Evolutionary conservation across 2,329 filamentous ascomycete species (phyloP), one percentile per base, ranked within the genome.

Genomic region (Penicillium sp.): DNA sequence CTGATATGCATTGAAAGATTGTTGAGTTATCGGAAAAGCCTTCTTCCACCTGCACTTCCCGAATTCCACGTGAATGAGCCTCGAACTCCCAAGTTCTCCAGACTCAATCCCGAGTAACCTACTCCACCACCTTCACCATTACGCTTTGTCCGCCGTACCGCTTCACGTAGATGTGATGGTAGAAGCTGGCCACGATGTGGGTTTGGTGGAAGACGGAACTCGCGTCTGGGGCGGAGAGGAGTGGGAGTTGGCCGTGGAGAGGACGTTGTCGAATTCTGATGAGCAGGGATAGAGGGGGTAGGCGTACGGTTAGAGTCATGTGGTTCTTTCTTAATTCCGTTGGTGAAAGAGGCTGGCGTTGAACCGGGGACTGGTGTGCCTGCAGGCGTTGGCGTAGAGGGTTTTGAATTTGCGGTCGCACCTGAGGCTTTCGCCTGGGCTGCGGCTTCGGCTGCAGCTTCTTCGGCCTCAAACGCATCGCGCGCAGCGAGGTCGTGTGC

Each of bases 391-490:
- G 62, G 49, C 16, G 59, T 60, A 8, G 53, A 54, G 17, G 55
- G 35, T 35, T 57, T 63, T 5, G 63, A 56, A 25, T 55, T 54
- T 31, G 56, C 54, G n/a, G 59, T 54, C 25, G 56, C 54, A 42
- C 61, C 55, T 53, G 61, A 69, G 38, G 66, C 60, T 45, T 66
- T 55, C 12, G 59, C 68, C 31, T 66, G 67, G n/a, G 69, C 66
- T 17, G 68, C 66, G 10, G 64, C 78, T 45, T 80, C 78, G 60
- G 78, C 81, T n/a, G 81, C 77, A 6, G 80, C 80, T 48, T 84
- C 82, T 50, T 85, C 79, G 0, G 81, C 80, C 62, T 83, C 80
- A 65, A 82, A 82, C 64, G 80, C 76, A 25, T 77, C 80, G 49
- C 80, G 78, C 4, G 81, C 80, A 2, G 77, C 78, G 65, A 83